These are phyloP conservation scores for Juncus effusus DNA, from an alignment of 176 grass and related monocot genomes.

Conservation along the genomic window DNA sequence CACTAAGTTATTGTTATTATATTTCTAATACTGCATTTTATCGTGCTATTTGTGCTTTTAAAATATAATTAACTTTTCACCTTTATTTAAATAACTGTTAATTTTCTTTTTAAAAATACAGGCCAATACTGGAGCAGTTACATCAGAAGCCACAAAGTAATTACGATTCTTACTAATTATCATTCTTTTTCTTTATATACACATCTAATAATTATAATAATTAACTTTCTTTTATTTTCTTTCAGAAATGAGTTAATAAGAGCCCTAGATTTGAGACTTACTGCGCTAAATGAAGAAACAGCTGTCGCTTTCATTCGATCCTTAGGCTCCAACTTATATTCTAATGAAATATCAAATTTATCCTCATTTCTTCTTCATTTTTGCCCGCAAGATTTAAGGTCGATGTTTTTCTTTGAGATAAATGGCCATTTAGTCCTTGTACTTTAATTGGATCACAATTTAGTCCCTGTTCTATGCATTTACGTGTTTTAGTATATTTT, in stretches of 20 bases:
- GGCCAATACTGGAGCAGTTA: constrained; percentile 56
- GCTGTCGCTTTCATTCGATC: constrained; percentile 47
- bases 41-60: background rate
- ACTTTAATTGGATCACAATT: constrained; percentile 6
- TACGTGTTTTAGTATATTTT: no score
- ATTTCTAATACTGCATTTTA: no score
- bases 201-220: constrained; percentile 28
- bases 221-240: constrained; percentile 5
- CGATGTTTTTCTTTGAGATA: background rate
- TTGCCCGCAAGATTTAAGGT: constrained; percentile 81
- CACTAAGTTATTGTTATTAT: background rate
- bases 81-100: background rate
- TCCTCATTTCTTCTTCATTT: constrained; percentile 72
- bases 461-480: no score
- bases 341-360: constrained; percentile 62
- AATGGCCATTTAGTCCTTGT: background rate
- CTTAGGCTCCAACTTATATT: constrained; percentile 45
- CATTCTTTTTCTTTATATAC: constrained; percentile 22
- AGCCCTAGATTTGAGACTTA: constrained; percentile 82
- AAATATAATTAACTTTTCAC: background rate
- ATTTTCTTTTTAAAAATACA: constrained; percentile 28
- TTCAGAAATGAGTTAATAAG: constrained; percentile 85
- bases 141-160: constrained; percentile 90
- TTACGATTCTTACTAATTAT: background rate
- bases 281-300: constrained; percentile 73